These are phyloP conservation scores for Annulohypoxylon nitens DNA, from an alignment of 495 filamentous ascomycete species.

Conservation along the genomic window DNA sequence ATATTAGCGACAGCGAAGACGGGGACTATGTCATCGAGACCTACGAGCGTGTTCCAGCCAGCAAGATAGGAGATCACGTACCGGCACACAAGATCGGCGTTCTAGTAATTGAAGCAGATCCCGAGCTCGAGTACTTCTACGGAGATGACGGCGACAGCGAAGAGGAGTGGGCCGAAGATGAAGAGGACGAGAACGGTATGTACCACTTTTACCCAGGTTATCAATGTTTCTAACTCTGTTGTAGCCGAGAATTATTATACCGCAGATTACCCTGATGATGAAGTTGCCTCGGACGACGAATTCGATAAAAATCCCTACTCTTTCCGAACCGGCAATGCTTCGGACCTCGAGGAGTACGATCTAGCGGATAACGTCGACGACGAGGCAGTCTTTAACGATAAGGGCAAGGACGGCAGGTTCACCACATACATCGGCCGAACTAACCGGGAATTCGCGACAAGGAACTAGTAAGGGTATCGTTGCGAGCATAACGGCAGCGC, in stretches of 20 bases:
- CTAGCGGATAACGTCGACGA: constrained; percentile 39
- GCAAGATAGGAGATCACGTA: constrained; percentile 57
- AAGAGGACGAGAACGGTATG: constrained; percentile 70
- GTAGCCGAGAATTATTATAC: constrained; percentile 69
- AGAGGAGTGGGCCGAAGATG: constrained; percentile 63
- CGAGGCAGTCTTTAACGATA: constrained; percentile 43
- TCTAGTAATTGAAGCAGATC: constrained; percentile 65
- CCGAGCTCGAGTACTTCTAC: constrained; percentile 67
- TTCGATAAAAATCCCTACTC: constrained; percentile 60
- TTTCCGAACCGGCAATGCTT: constrained; percentile 59
- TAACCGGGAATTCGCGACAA: constrained; percentile 32
- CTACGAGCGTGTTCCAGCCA: constrained; percentile 65
- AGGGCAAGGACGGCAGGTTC: constrained; percentile 28
- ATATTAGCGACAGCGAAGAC: constrained; percentile 57
- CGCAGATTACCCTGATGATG: constrained; percentile 69
- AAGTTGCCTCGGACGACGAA: constrained; percentile 68
- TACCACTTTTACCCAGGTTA: neutral
- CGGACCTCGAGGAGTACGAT: constrained; percentile 62
- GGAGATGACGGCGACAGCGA: constrained; percentile 60
- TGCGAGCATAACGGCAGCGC: constrained; percentile 4
- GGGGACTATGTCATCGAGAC: constrained; percentile 66
- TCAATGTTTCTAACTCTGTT: constrained; percentile 19
- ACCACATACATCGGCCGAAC: constrained; percentile 45
- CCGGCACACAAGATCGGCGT: constrained; percentile 59
- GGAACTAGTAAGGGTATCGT: constrained; percentile 29